Percentiles rank a stretch among this genome's conserved stretches.
phyloP scores from a whole-genome alignment of 2,329 filamentous ascomycete species.

The Pyrenophora graminea region DNA sequence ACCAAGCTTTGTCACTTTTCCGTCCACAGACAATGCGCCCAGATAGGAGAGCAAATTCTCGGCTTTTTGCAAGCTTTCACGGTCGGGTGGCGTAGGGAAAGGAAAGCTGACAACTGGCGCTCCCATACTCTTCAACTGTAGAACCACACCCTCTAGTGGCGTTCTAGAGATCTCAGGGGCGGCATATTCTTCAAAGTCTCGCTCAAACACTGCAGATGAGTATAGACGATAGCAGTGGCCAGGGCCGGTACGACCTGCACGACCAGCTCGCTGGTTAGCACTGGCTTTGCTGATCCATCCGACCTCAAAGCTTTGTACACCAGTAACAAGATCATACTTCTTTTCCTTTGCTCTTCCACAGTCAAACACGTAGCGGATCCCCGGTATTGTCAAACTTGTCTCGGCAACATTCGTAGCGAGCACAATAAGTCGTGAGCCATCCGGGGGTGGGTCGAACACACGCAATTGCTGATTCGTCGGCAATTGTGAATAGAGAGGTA shows the following conservation, averaged over 20 bases:
- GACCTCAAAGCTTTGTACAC: slow-evolving; percentile 93
- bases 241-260: slow-evolving; percentile 91
- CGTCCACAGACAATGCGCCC: slow-evolving; percentile 72
- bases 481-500: slow-evolving; percentile 92
- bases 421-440: slow-evolving; percentile 82
- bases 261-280: slow-evolving; percentile 86
- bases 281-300: slow-evolving; percentile 98
- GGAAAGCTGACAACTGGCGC: slow-evolving; percentile 92
- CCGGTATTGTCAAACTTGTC: slow-evolving; percentile 94
- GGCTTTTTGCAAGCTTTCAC: slow-evolving; percentile 74
- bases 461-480: slow-evolving; percentile 88
- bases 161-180: slow-evolving; percentile 88
- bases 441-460: slow-evolving; percentile 84
- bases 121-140: slow-evolving; percentile 94
- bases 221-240: slow-evolving; percentile 96
- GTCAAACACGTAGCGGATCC: slow-evolving; percentile 94
- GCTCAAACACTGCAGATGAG: slow-evolving; percentile 90
- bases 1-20: slow-evolving; percentile 78
- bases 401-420: slow-evolving; percentile 96
- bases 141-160: slow-evolving; percentile 84
- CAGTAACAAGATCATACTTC: slow-evolving; percentile 82
- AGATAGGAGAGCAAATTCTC: slow-evolving; percentile 87
- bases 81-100: slow-evolving; percentile 87
- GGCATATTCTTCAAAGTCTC: slow-evolving; percentile 83
- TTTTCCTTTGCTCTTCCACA: slow-evolving; percentile 91